phyloP scores from a whole-genome alignment of 805 yeast species.

The Citeromyces matritensis region DNA sequence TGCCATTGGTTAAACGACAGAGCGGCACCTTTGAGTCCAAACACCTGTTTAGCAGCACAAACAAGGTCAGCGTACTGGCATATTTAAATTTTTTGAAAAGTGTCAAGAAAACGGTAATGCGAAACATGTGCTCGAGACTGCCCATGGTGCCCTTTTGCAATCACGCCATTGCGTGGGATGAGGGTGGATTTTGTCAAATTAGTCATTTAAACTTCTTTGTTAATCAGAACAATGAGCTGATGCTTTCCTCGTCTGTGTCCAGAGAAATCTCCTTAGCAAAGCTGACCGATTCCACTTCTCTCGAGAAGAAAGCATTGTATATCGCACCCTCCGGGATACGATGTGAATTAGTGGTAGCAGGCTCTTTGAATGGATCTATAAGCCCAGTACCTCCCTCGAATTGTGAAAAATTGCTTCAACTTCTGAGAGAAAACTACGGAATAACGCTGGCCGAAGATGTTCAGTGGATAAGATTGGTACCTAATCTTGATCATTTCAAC shows the following conservation, averaged over 20 bases:
- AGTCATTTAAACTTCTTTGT: slow-evolving; percentile 32
- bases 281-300: slow-evolving; percentile 8
- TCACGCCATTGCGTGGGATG: slow-evolving; percentile 13
- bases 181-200: slow-evolving; percentile 9
- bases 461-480: slow-evolving; percentile 55
- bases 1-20: slow-evolving; percentile 3
- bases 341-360: slow-evolving; percentile 20
- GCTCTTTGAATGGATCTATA: slow-evolving; percentile 17
- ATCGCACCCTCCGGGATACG: slow-evolving; percentile 43
- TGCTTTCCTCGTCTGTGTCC: slow-evolving; percentile 16
- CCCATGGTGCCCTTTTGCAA: slow-evolving; percentile 35
- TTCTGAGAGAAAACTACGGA: slow-evolving; percentile 19
- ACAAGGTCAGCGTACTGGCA: too few species aligned
- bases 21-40: slow-evolving; percentile 11
- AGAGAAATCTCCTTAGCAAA: slow-evolving; percentile 7
- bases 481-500: slow-evolving; percentile 53
- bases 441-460: slow-evolving; percentile 6
- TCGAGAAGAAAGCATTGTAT: slow-evolving; percentile 23
- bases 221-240: slow-evolving; percentile 26
- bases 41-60: slow-evolving; percentile 7
- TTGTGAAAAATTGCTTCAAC: slow-evolving; percentile 16
- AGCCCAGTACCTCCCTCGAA: slow-evolving; percentile 25
- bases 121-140: slow-evolving; percentile 4
- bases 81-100: slow-evolving; percentile 36
- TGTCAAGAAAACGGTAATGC: slow-evolving; percentile 22